Base-by-base conservation (phyloP, 306 rosid genomes). In the Quercus dentata region DNA sequence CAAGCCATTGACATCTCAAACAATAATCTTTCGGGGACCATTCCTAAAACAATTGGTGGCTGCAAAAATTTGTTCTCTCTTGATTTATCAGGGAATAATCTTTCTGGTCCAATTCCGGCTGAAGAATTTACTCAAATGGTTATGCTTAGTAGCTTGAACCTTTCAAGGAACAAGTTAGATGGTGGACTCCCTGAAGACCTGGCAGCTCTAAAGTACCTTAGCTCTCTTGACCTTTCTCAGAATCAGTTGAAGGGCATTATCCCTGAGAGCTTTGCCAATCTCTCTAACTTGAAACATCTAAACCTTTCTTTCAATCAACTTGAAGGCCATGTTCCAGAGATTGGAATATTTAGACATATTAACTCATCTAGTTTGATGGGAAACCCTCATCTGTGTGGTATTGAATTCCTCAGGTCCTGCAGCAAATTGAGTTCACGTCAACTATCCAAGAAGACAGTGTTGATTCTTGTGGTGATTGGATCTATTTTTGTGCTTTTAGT, bases 261-360 rank as follows among this genome's bases (percentile, higher is more conserved):
- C 69, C 90, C 92, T 10, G 65, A 80, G 73, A 80, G 85, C 74
- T 82, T 90, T 63, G 74, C 90, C 75, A 86, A 87, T 73, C 85
- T 80, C 76, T 85, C 97, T 65, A 76, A 76, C 68, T 86, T 92
- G 82, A 81, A 75, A 81, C 86, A 84, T 85, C 83, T 90, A 56
- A 89, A 94, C 84, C 85, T 94, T 76, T 92, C 96, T 82, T 92
- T 89, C 86, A 92, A 94, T 85, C 92, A 84, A 83, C 92, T 92
- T 57, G 85, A 90, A 78, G 98, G 98, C 75, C 88, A 46, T 38
- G 91, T 90, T 30, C 97, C 95, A 21, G 83, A 75, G 18, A 62
- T 88, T 1, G 96, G 94, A 84, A 82, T 92, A 74, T 94, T 92
- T 85, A 58, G 72, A 70, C 85, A 59, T 61, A 83, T 86, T 51